Percentiles rank a stretch among this genome's conserved stretches.
phyloP scores from a whole-genome alignment of 2,329 filamentous ascomycete species.

The Catunica adiposa region DNA sequence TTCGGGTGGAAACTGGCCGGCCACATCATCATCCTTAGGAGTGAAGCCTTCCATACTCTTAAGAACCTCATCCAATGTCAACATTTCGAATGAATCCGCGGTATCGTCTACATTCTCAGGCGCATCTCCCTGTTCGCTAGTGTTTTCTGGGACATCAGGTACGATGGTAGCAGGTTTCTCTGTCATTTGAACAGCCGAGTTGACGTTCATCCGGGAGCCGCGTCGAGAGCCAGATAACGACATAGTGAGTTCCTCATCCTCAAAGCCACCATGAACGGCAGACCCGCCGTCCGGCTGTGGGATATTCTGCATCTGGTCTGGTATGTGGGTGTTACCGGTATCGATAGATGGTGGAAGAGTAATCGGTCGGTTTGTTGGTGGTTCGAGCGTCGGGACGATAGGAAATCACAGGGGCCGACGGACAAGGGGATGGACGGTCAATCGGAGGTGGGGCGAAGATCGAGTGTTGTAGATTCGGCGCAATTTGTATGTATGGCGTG shows the following conservation, averaged over 20 bases:
- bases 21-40: background rate
- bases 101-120: background rate
- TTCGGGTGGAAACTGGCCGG: slow-evolving; percentile 15
- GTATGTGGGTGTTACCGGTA: background rate
- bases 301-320: slow-evolving; percentile 9
- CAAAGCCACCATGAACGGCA: slow-evolving; percentile 31
- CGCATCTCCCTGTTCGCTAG: no score
- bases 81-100: background rate
- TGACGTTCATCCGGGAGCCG: slow-evolving; percentile 12
- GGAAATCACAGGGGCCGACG: background rate
- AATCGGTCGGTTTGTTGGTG: background rate
- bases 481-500: background rate
- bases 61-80: background rate
- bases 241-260: slow-evolving; percentile 72
- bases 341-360: background rate
- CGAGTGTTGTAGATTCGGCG: background rate
- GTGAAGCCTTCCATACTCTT: background rate
- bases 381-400: background rate
- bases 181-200: slow-evolving; percentile 7
- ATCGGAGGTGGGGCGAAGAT: background rate
- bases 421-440: background rate
- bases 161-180: slow-evolving; percentile 10
- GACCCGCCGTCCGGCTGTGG: slow-evolving; percentile 8
- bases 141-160: background rate
- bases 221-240: slow-evolving; percentile 46